These are phyloP conservation scores for Penicillium atrosanguineum DNA, from an alignment of 495 filamentous ascomycete genomes.

Conservation along the genomic window DNA sequence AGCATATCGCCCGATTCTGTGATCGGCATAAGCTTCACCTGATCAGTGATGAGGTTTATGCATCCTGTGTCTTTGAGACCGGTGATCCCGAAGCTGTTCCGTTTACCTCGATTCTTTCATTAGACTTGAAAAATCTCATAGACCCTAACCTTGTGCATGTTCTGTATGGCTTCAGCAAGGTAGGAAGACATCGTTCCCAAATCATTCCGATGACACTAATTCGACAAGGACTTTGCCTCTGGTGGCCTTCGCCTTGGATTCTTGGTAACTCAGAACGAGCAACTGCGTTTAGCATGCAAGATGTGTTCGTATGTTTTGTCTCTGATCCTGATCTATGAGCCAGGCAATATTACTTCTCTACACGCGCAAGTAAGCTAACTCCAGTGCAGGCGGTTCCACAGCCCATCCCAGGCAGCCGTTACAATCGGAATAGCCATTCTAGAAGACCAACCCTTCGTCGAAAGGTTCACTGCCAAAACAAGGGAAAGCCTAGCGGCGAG, in stretches of 20 bases:
- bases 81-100: conserved; percentile 31
- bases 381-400: conserved; percentile 31
- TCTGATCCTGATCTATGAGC: neutral
- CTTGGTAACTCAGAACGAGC: conserved; percentile 41
- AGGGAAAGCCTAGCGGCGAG: conserved; percentile 22
- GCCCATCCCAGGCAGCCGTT: conserved; percentile 29
- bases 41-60: conserved; percentile 63
- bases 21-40: conserved; percentile 53
- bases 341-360: neutral
- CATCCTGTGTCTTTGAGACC: conserved; percentile 48
- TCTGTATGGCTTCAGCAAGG: conserved; percentile 58
- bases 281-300: conserved; percentile 28
- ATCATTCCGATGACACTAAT: neutral
- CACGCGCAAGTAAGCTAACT: neutral
- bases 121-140: conserved; percentile 45
- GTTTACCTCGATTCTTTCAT: conserved; percentile 52
- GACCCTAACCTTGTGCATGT: conserved; percentile 52
- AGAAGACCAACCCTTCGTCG: conserved; percentile 33
- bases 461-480: conserved; percentile 26
- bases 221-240: conserved; percentile 48
- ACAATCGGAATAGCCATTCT: conserved; percentile 39
- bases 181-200: conserved; percentile 1
- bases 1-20: conserved; percentile 51
- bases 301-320: conserved; percentile 19
- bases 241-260: conserved; percentile 55